Base-by-base conservation (phyloP, 1,284 basidiomycete species). In the Phlebopus sp. region DNA sequence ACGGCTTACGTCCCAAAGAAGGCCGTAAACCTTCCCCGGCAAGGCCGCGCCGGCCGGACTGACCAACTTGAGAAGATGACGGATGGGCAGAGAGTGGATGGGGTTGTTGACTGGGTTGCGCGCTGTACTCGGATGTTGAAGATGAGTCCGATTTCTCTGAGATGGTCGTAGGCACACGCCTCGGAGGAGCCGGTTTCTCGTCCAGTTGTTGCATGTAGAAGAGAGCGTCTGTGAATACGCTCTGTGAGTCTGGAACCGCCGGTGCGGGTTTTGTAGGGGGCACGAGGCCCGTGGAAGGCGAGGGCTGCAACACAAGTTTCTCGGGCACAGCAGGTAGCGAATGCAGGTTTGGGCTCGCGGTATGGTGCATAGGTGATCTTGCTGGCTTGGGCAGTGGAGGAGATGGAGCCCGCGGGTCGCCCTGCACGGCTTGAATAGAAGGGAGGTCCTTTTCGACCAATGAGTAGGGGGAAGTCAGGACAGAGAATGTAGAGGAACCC, bases 1-100 rank as follows among this genome's bases (percentile, higher is more conserved):
- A 88, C 14, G 91, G 91, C 63, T 85, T 86, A 59, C 85, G 77
- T 58, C 84, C 83, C 37, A 87, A 59, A 27, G 64, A 67, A 59
- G 70, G 63, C 55, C 74, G 70, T 35, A 65, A 61, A 19, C 67
- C 52, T 14, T 61, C 64, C 38, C 52, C 53, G 14, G 42, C 46
- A 46, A 70, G 67, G 34, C 62, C 65, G 45, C 73, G 69, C 44
- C 71, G 69, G 10, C 62, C 42, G 15, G 63, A 59, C 36, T 53
- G 59, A 13, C 27, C 27, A 8, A 29, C 8, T 2, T 61, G 57
- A 23, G 54, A n/a, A n/a, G n/a, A 45, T 18, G 56, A 54, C 48
- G 52, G 19, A 34, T 47, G 46, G 10, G 47, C 41, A 8, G 63
- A 51, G 36, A 54, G 39, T 27, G 54, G 43, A 14, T 49, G 56